Percentiles rank a stretch among this genome's conserved stretches.
Evolutionary conservation across 2,329 filamentous ascomycete genomes (phyloP).

Genomic region (Cladosporium sp.): DNA sequence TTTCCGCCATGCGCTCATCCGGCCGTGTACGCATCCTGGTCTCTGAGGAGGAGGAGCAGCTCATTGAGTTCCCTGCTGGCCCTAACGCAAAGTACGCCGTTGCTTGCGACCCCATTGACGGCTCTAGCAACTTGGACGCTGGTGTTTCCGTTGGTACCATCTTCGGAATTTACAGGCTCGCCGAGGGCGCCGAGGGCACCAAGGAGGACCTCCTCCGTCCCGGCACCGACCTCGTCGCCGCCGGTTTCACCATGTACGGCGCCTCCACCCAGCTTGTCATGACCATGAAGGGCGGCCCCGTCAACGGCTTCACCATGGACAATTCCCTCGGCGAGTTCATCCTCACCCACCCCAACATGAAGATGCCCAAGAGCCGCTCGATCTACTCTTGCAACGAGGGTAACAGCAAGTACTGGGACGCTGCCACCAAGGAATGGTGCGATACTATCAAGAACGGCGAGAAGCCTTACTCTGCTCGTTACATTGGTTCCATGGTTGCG

Average conservation of each 20-base stretch:
- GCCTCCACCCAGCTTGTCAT: slow-evolving; percentile 94
- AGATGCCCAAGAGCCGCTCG: slow-evolving; percentile 68
- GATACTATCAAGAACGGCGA: slow-evolving; percentile 79
- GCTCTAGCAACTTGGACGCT: slow-evolving; percentile 93
- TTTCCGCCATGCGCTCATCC: slow-evolving; percentile 88
- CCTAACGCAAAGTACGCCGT: slow-evolving; percentile 82
- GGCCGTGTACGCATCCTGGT: slow-evolving; percentile 87
- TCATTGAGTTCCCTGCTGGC: slow-evolving; percentile 77
- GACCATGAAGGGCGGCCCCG: slow-evolving; percentile 86
- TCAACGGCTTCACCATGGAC: slow-evolving; percentile 98
- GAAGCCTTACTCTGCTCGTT: slow-evolving; percentile 81
- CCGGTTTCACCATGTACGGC: slow-evolving; percentile 99
- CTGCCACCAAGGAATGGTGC: slow-evolving; percentile 82
- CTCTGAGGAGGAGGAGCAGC: slow-evolving; percentile 95
- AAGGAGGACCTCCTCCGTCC: slow-evolving; percentile 85
- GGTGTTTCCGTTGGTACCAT: slow-evolving; percentile 98
- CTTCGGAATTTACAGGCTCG: slow-evolving; percentile 88
- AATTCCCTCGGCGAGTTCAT: slow-evolving; percentile 98
- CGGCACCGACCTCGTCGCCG: slow-evolving; percentile 84
- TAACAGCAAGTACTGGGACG: slow-evolving; percentile 94
- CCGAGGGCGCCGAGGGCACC: slow-evolving; percentile 67
- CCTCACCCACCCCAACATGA: slow-evolving; percentile 93
- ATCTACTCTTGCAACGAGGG: slow-evolving; percentile 99
- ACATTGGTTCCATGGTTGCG: slow-evolving; percentile 97
- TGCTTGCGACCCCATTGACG: slow-evolving; percentile 96